These are phyloP conservation scores for Pseudogymnoascus sp. DNA, from an alignment of 2,329 filamentous ascomycete genomes.

Conservation along the genomic window DNA sequence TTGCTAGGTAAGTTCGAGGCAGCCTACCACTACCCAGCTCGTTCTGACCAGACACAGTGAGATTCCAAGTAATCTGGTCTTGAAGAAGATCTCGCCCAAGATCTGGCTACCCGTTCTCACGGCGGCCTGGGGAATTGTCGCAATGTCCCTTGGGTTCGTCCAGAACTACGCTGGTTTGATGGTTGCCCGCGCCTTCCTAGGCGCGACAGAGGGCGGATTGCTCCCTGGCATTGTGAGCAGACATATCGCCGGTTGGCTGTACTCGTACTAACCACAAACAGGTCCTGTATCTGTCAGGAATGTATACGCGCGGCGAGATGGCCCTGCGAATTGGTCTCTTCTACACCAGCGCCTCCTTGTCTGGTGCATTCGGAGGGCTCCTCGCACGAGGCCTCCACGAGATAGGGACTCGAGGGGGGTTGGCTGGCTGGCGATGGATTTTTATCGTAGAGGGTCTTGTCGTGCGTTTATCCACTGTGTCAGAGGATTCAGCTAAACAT, in stretches of 20 bases:
- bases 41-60: background rate
- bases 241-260: background rate
- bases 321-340: slow-evolving; percentile 56
- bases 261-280: slow-evolving; percentile 20
- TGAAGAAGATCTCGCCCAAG: slow-evolving; percentile 44
- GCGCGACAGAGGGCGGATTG: slow-evolving; percentile 54
- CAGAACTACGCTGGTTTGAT: slow-evolving; percentile 42
- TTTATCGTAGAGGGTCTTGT: slow-evolving; percentile 47
- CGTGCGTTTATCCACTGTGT: slow-evolving; percentile 27
- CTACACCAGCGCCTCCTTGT: slow-evolving; percentile 57
- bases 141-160: slow-evolving; percentile 47
- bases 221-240: slow-evolving; percentile 53
- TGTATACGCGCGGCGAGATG: slow-evolving; percentile 44
- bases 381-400: slow-evolving; percentile 51
- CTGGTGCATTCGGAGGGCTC: slow-evolving; percentile 46
- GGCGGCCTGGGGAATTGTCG: slow-evolving; percentile 29
- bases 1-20: slow-evolving; percentile 37
- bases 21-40: no score
- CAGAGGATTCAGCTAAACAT: no score
- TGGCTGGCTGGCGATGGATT: slow-evolving; percentile 38
- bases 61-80: slow-evolving; percentile 44
- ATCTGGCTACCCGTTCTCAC: slow-evolving; percentile 34
- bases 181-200: slow-evolving; percentile 51
- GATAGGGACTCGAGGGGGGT: slow-evolving; percentile 44
- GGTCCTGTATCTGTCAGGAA: slow-evolving; percentile 55